Percentiles rank a stretch among this genome's conserved stretches.
Evolutionary conservation across 345 rosid species (phyloP).

Genomic region (Salix dunnii): DNA sequence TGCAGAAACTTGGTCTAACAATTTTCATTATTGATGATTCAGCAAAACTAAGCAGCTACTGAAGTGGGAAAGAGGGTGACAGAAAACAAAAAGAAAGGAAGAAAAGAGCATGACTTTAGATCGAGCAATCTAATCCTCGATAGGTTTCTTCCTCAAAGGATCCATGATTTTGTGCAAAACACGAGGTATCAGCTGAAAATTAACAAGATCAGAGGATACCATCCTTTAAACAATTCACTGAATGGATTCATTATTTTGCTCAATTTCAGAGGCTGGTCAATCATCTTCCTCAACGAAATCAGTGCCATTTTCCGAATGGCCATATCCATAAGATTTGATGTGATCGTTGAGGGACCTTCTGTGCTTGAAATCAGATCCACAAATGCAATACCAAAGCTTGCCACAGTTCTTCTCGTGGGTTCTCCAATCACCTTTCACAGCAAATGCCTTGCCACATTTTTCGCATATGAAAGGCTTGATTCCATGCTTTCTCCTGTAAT

Average conservation of each 20-base stretch:
- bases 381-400: constrained; percentile 89
- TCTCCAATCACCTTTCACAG: constrained; percentile 97
- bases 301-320: constrained; percentile 70
- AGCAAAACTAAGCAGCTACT: not conserved
- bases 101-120: not conserved
- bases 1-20: constrained; percentile 13
- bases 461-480: constrained; percentile 89
- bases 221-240: constrained; percentile 15
- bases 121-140: not conserved
- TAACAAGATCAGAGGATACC: not conserved
- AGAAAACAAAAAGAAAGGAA: not conserved
- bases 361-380: constrained; percentile 97
- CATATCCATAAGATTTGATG: constrained; percentile 74
- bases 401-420: constrained; percentile 99
- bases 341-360: constrained; percentile 95
- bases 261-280: constrained; percentile 70
- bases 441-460: constrained; percentile 89
- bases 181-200: constrained; percentile 4
- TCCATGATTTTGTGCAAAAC: constrained; percentile 15
- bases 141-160: not conserved
- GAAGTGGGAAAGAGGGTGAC: not conserved
- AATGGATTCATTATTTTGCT: constrained; percentile 49
- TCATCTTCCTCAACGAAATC: constrained; percentile 66
- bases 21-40: not conserved
- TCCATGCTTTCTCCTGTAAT: constrained; percentile 95